Evolutionary conservation across 2,329 filamentous ascomycete species (phyloP).

Genomic region (Phyllosticta capitalensis): DNA sequence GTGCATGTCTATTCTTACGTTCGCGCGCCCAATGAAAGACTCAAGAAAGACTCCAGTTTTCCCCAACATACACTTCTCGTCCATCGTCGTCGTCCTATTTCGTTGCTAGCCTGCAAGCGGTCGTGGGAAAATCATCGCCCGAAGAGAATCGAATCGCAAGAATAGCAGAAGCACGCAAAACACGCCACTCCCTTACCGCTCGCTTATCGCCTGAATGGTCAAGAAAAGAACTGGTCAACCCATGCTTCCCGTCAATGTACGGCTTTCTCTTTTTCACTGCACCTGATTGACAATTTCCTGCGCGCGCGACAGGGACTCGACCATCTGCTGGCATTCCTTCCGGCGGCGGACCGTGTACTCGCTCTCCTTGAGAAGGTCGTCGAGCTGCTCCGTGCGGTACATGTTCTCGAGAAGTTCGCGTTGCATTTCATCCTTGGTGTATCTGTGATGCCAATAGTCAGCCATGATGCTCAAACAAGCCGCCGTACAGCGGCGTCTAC

Average conservation of each 20-base stretch:
- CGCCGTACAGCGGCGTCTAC: constrained; percentile 23
- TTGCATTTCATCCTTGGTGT: constrained; percentile 98
- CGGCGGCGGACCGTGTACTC: constrained; percentile 90
- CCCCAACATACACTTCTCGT: neutral
- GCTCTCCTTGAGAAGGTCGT: constrained; percentile 93
- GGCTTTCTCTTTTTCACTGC: constrained; percentile 33
- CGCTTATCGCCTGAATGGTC: neutral
- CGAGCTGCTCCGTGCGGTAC: constrained; percentile 84
- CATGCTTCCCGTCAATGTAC: neutral
- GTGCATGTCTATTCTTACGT: constrained; percentile 8
- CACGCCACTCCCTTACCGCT: neutral
- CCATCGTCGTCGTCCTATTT: neutral
- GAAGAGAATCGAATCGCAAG: neutral
- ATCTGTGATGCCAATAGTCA: constrained; percentile 41
- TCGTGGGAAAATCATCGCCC: neutral
- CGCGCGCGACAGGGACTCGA: constrained; percentile 80
- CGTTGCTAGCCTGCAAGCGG: neutral
- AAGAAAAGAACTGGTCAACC: neutral
- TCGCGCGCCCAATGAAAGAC: neutral
- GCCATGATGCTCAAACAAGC: neutral
- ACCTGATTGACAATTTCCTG: constrained; percentile 90
- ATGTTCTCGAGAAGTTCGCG: constrained; percentile 93
- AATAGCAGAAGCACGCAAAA: neutral
- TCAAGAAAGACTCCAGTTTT: neutral
- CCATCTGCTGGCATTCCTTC: constrained; percentile 99